Conservation (phyloP, 2,329 filamentous ascomycete species). For the Arthroderma sp. region DNA sequence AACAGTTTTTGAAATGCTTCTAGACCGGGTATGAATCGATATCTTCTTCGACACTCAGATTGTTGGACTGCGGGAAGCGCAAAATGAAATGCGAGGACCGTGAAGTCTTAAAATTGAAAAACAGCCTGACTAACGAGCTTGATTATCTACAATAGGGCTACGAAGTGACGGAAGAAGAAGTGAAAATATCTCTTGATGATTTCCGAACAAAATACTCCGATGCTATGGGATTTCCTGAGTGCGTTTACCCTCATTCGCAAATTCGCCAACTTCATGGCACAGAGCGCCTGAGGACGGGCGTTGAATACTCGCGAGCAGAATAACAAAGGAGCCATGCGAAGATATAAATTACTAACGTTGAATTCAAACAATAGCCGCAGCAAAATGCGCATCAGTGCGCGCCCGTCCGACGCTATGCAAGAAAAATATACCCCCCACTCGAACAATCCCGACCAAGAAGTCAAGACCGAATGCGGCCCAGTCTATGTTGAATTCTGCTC, state of each 20-base stretch:
- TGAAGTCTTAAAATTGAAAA: too few relatives aligned
- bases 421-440: conserved; percentile 61
- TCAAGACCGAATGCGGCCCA: conserved; percentile 57
- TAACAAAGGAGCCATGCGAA: too few relatives aligned
- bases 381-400: conserved; percentile 77
- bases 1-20: conserved; percentile 90
- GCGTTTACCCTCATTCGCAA: conserved; percentile 23
- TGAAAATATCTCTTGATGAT: conserved; percentile 69
- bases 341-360: too few relatives aligned
- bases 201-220: conserved; percentile 63
- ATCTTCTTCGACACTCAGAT: conserved; percentile 2
- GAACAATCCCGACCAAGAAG: conserved; percentile 15
- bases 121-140: too few relatives aligned
- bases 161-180: conserved; percentile 77
- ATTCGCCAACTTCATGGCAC: conserved; percentile 4
- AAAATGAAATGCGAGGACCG: too few relatives aligned
- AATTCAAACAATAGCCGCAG: conserved; percentile 46
- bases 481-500: conserved; percentile 89
- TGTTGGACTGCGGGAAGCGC: conserved; percentile 1
- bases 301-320: not conserved
- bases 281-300: not conserved
- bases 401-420: conserved; percentile 72
- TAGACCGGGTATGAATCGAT: conserved; percentile 57
- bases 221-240: conserved; percentile 64
- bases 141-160: conserved; percentile 54